Conservation (phyloP, 2,329 filamentous ascomycete genomes). For the Aspergillus pseudotamarii region DNA sequence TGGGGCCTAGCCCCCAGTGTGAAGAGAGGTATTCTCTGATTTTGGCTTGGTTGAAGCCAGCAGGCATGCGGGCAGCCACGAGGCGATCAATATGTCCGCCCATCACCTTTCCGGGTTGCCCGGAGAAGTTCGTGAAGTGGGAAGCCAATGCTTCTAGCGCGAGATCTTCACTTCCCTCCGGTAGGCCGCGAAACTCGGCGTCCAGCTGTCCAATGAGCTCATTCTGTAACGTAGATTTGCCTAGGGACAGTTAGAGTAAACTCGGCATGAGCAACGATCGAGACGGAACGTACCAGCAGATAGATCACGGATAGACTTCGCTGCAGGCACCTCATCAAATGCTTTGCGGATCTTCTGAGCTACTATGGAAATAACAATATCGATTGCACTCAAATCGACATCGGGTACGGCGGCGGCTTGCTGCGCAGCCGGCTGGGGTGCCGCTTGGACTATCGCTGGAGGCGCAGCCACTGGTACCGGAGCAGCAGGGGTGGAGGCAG, state of each 20-base stretch:
- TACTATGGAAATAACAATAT: slow-evolving; percentile 84
- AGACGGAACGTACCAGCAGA: slow-evolving; percentile 80
- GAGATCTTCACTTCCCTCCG: slow-evolving; percentile 97
- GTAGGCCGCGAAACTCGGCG: slow-evolving; percentile 97
- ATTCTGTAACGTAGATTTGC: slow-evolving; percentile 97
- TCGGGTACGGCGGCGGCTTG: slow-evolving; percentile 73
- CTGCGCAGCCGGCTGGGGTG: slow-evolving; percentile 42
- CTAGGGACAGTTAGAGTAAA: slow-evolving; percentile 48
- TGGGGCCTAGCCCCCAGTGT: slow-evolving; percentile 76
- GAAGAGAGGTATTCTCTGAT: slow-evolving; percentile 94
- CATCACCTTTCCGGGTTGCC: slow-evolving; percentile 94
- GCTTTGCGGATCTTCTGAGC: slow-evolving; percentile 99
- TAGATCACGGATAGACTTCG: slow-evolving; percentile 92
- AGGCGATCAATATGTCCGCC: slow-evolving; percentile 76
- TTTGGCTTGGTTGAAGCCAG: slow-evolving; percentile 97
- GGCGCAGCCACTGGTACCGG: background rate
- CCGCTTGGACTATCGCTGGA: background rate
- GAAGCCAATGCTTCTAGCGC: slow-evolving; percentile 90
- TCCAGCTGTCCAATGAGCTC: slow-evolving; percentile 97
- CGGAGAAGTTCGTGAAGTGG: slow-evolving; percentile 97
- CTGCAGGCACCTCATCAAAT: slow-evolving; percentile 81
- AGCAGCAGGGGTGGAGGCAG: background rate
- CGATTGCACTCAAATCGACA: slow-evolving; percentile 81
- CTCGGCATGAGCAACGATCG: slow-evolving; percentile 20
- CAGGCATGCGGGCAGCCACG: slow-evolving; percentile 98